phyloP scores from a whole-genome alignment of 1,284 basidiomycete genomes.

The Irpex lacteus region DNA sequence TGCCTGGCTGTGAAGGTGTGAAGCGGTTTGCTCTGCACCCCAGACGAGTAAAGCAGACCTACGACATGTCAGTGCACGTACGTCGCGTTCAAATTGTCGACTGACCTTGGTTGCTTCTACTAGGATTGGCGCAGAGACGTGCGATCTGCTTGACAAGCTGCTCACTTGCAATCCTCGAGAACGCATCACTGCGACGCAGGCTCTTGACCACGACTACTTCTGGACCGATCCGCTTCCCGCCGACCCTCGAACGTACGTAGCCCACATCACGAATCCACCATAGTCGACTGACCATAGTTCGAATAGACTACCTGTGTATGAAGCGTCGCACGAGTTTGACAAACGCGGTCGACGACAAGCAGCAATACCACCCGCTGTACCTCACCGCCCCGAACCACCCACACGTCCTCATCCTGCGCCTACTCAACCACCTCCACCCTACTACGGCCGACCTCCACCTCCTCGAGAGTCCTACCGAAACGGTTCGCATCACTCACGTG shows the following conservation, averaged over 20 bases:
- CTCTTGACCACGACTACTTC: slow-evolving; percentile 90
- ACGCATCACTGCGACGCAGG: slow-evolving; percentile 85
- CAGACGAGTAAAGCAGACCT: slow-evolving; percentile 54
- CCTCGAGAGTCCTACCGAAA: slow-evolving; percentile 28
- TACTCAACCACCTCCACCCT: slow-evolving; percentile 19
- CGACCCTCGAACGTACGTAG: slow-evolving; percentile 69
- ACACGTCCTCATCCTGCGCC: slow-evolving; percentile 21
- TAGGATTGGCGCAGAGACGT: slow-evolving; percentile 72
- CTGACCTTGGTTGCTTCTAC: slow-evolving; percentile 9
- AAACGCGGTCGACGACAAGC: slow-evolving; percentile 62
- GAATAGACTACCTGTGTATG: slow-evolving; percentile 70
- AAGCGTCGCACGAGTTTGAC: slow-evolving; percentile 84
- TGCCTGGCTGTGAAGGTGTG: slow-evolving; percentile 82
- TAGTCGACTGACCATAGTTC: slow-evolving; percentile 4
- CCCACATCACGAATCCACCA: background rate
- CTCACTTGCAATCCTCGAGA: slow-evolving; percentile 90
- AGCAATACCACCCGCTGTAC: slow-evolving; percentile 17
- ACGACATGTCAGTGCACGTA: slow-evolving; percentile 50
- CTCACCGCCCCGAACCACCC: slow-evolving; percentile 19
- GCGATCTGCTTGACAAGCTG: slow-evolving; percentile 89
- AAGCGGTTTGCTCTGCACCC: slow-evolving; percentile 53
- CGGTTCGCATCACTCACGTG: slow-evolving; percentile 14
- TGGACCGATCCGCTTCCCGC: slow-evolving; percentile 85
- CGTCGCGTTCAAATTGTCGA: background rate
- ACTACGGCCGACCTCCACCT: slow-evolving; percentile 24